Base-by-base conservation (phyloP, 108 stramenopile species). In the Schizochytrium sp. region DNA sequence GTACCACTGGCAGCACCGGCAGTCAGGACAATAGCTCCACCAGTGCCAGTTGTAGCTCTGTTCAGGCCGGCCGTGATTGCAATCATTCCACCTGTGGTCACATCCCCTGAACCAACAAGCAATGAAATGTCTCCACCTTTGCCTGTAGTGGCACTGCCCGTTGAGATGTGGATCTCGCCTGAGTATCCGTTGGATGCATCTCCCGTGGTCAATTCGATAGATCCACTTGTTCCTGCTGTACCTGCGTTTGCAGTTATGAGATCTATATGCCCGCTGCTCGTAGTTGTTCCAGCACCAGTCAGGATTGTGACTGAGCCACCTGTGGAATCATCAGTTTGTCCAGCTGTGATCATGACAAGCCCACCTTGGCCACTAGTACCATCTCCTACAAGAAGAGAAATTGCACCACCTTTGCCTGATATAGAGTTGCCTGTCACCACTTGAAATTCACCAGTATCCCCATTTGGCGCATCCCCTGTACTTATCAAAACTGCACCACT, bases 401-500 rank as follows among this genome's bases (percentile, higher is more conserved):
- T 28, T 10, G n/a, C 61, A 46, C 88, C 88, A 3, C 69, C 64
- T 4, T 53, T 61, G 4, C 88, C 88, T 2, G 88, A 72, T 15
- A 7, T 46, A 3, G 88, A 61, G 17, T 5, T 19, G 28, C 88
- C 88, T 4, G 88, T 89, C 4, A 28, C 53, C 28, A 89, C 19
- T 19, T 72, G 40, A 15, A 89, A 55, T 19, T 72, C 69, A 17
- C 88, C 88, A 38, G 72, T 61, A 56, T 73, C n/a, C 3, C 88
- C 88, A 5, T 76, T 57, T 3, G 17, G n/a, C 3, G 72, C 88
- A 17, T 72, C 69, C 42, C 88, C 88, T 3, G 87, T 88, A 1
- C 42, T 60, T 10, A 90, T 4, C 28, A 89, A 46, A 47, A 92
- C 38, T 12, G 28, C 49, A 10, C 93, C 93, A 56, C 88, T 88